phyloP scores from a whole-genome alignment of 2,329 filamentous ascomycete species.

The Stachybotrys echinatus region DNA sequence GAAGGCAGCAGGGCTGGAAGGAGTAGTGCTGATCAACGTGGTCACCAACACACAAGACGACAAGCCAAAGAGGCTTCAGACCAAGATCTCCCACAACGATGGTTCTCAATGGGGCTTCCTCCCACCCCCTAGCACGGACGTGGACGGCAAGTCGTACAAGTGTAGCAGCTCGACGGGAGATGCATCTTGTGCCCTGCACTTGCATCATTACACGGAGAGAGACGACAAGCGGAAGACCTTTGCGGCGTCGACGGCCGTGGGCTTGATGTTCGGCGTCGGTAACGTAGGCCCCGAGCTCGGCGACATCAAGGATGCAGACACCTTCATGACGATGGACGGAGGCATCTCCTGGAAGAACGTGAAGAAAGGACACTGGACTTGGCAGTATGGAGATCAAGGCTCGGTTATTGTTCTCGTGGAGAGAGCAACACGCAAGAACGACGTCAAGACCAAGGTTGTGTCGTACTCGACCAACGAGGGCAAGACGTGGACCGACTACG shows the following conservation, averaged over 20 bases:
- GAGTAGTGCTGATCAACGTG: slow-evolving; percentile 80
- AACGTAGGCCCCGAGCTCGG: slow-evolving; percentile 75
- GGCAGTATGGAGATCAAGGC: slow-evolving; percentile 94
- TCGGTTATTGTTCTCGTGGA: slow-evolving; percentile 86
- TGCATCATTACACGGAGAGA: slow-evolving; percentile 95
- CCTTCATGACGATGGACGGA: slow-evolving; percentile 88
- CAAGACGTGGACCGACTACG: slow-evolving; percentile 67
- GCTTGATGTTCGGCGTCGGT: slow-evolving; percentile 84
- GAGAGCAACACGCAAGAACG: slow-evolving; percentile 61
- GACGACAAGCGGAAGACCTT: slow-evolving; percentile 77
- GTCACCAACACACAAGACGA: slow-evolving; percentile 76
- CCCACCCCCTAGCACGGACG: slow-evolving; percentile 64
- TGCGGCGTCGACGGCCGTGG: slow-evolving; percentile 81
- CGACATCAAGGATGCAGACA: slow-evolving; percentile 68
- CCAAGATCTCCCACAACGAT: slow-evolving; percentile 94
- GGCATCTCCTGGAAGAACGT: slow-evolving; percentile 82
- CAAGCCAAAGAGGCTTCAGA: slow-evolving; percentile 78
- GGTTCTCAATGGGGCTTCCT: slow-evolving; percentile 81
- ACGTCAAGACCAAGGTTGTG: slow-evolving; percentile 61
- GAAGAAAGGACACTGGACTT: slow-evolving; percentile 84
- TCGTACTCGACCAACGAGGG: slow-evolving; percentile 81
- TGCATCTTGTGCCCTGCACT: slow-evolving; percentile 75
- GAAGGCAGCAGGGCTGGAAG: slow-evolving; percentile 88
- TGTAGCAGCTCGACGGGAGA: slow-evolving; percentile 58
- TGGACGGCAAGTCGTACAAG: slow-evolving; percentile 63